Conservation (phyloP, 2,329 filamentous ascomycete genomes). For the Calycina marina region DNA sequence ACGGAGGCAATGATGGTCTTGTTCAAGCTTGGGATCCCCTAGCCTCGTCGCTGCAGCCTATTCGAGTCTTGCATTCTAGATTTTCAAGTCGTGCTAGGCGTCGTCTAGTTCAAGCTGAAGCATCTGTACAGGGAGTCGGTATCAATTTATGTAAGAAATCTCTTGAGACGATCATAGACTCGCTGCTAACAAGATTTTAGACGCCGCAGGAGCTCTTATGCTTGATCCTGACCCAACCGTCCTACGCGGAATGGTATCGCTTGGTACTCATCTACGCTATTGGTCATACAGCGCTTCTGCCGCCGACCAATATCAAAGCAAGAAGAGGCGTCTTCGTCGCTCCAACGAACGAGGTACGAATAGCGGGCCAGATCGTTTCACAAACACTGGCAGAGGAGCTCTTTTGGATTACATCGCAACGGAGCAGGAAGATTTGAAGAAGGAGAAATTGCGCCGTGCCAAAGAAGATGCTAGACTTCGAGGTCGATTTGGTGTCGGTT, state of each 20-base stretch:
- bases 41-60: conserved; percentile 60
- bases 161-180: no score
- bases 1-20: conserved; percentile 86
- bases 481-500: conserved; percentile 70
- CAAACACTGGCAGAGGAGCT: conserved; percentile 49
- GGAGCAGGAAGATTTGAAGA: conserved; percentile 68
- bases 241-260: conserved; percentile 72
- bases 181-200: no score
- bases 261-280: conserved; percentile 77
- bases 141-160: conserved; percentile 70
- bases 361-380: conserved; percentile 38
- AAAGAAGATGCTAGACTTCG: conserved; percentile 58
- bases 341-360: conserved; percentile 44
- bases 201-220: conserved; percentile 68
- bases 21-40: conserved; percentile 97
- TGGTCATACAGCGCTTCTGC: conserved; percentile 85
- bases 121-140: conserved; percentile 51
- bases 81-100: conserved; percentile 73
- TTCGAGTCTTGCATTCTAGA: conserved; percentile 76
- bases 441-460: conserved; percentile 50
- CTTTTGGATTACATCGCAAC: conserved; percentile 72
- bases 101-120: conserved; percentile 51
- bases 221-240: conserved; percentile 79
- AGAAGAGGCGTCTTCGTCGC: conserved; percentile 65
- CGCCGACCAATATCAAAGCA: conserved; percentile 57